Conservation (phyloP, 2,329 filamentous ascomycete genomes). For the Celoporthe dispersa region DNA sequence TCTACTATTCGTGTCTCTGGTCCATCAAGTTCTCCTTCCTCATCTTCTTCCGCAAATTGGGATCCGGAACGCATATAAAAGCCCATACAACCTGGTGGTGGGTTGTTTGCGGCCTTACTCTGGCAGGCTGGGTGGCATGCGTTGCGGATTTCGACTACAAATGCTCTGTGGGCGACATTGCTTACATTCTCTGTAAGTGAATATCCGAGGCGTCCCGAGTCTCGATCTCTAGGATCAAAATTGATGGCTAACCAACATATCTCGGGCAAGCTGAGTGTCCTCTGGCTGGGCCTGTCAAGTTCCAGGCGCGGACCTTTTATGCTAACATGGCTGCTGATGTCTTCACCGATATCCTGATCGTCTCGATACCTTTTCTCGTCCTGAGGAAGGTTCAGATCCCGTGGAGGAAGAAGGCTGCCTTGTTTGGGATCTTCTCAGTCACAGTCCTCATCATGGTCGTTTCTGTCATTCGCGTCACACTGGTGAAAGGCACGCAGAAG, state of each 20-base stretch:
- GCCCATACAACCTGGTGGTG: slow-evolving; percentile 7
- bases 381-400: slow-evolving; percentile 6
- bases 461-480: background rate
- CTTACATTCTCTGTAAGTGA: background rate
- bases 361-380: background rate
- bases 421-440: slow-evolving; percentile 6
- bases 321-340: slow-evolving; percentile 9
- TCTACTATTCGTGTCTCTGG: slow-evolving; percentile 11
- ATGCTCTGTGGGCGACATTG: background rate
- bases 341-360: slow-evolving; percentile 4
- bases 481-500: slow-evolving; percentile 4
- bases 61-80: background rate
- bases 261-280: slow-evolving; percentile 3
- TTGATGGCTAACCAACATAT: background rate
- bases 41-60: slow-evolving; percentile 6
- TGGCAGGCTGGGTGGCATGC: background rate
- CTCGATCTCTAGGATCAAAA: background rate
- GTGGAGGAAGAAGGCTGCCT: background rate
- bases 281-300: background rate
- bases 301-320: slow-evolving; percentile 7
- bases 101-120: background rate
- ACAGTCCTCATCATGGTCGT: background rate
- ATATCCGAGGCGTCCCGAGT: background rate
- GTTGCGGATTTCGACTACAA: slow-evolving; percentile 7
- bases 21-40: slow-evolving; percentile 12